Conservation (phyloP, 202 grass and related monocot genomes). For the Carex arenaria region DNA sequence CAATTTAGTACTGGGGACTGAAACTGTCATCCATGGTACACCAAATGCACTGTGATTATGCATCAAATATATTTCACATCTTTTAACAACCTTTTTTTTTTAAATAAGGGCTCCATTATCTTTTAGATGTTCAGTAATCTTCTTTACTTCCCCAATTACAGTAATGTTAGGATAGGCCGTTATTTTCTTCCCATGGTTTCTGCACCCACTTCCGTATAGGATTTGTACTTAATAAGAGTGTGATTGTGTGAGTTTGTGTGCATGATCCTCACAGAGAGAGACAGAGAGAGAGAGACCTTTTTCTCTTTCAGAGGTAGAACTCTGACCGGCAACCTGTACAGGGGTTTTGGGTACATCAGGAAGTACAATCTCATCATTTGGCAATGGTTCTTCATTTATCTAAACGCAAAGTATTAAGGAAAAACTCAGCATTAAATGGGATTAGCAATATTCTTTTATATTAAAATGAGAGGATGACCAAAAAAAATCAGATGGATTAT, state of each 20-base stretch:
- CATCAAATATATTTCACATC: neutral
- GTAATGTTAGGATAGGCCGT: neutral
- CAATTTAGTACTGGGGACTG: neutral
- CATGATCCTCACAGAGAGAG: slow-evolving; percentile 6
- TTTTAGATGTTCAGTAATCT: neutral
- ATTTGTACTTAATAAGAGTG: neutral
- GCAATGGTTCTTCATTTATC: slow-evolving; percentile 29
- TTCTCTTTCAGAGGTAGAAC: slow-evolving; percentile 42
- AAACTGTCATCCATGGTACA: neutral
- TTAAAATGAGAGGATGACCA: slow-evolving; percentile 32
- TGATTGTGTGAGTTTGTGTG: neutral
- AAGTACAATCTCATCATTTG: slow-evolving; percentile 62
- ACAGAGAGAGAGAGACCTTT: slow-evolving; percentile 58
- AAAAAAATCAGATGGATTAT: neutral
- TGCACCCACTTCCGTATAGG: neutral
- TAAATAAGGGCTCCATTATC: neutral
- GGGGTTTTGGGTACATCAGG: slow-evolving; percentile 86
- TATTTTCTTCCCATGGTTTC: neutral
- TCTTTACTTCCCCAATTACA: neutral
- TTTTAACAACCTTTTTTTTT: neutral
- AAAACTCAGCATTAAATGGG: slow-evolving; percentile 16
- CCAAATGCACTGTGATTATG: neutral
- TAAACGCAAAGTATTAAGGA: slow-evolving; percentile 24
- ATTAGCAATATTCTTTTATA: slow-evolving; percentile 3
- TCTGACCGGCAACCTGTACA: slow-evolving; percentile 30